A percentile compares a stretch with the other conserved stretches of the same genome.
phyloP scores from a whole-genome alignment of 306 rosid genomes.

The Dryas octopetala region DNA sequence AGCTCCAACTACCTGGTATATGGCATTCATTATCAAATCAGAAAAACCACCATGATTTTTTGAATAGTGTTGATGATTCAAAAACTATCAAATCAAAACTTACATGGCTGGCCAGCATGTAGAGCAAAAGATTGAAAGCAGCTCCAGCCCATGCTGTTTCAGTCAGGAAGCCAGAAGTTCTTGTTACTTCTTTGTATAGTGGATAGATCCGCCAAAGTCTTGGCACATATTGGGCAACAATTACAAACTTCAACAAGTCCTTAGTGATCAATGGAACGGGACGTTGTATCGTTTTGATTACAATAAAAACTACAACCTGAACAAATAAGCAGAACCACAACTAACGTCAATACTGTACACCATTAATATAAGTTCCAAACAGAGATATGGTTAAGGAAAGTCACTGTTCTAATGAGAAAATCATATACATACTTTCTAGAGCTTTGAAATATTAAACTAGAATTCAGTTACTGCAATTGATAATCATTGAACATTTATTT shows the following conservation, averaged over 20 bases:
- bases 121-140: conserved; percentile 77
- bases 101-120: conserved; percentile 90
- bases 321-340: conserved; percentile 6
- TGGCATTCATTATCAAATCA: conserved; percentile 14
- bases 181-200: conserved; percentile 65
- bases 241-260: conserved; percentile 44
- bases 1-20: conserved; percentile 73
- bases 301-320: conserved; percentile 52
- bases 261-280: conserved; percentile 37
- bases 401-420: not conserved
- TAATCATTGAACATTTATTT: not conserved
- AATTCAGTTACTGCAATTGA: not conserved
- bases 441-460: not conserved
- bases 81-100: conserved; percentile 25
- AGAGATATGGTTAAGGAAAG: not conserved
- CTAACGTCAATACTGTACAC: not conserved
- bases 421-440: not conserved
- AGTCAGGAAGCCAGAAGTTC: conserved; percentile 72
- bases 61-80: not conserved
- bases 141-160: conserved; percentile 95
- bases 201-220: conserved; percentile 64
- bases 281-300: conserved; percentile 17
- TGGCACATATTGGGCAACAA: conserved; percentile 62
- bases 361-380: not conserved
- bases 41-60: not conserved